Conservation (phyloP, 1,284 basidiomycete genomes). For the Quambalaria eucalypti region DNA sequence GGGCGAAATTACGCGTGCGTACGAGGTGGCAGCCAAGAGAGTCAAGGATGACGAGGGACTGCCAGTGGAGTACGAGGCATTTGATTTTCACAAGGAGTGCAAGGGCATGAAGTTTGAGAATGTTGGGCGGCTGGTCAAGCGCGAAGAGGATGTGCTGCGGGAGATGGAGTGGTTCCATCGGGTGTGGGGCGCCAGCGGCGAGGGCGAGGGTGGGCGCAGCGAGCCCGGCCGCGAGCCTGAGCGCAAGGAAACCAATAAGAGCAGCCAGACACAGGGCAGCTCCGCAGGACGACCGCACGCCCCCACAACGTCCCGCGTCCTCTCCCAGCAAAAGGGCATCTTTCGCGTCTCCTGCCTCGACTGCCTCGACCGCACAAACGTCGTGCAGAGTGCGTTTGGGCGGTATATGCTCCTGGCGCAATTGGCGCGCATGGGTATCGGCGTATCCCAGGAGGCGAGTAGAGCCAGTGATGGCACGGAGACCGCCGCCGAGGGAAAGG, state of each 20-base stretch:
- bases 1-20: conserved; percentile 67
- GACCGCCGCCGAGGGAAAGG: no score
- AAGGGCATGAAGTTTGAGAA: conserved; percentile 90
- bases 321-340: conserved; percentile 71
- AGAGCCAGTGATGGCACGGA: no score
- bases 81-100: conserved; percentile 85
- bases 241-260: conserved; percentile 1
- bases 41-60: conserved; percentile 51
- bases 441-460: background rate
- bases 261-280: no score
- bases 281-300: no score
- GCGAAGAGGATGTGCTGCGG: conserved; percentile 61
- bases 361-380: conserved; percentile 72
- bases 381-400: conserved; percentile 74
- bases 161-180: conserved; percentile 49
- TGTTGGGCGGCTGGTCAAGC: conserved; percentile 66
- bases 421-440: conserved; percentile 19
- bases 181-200: background rate
- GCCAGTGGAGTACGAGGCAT: conserved; percentile 51
- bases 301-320: background rate
- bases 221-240: no score
- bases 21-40: conserved; percentile 48
- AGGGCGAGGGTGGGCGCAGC: background rate
- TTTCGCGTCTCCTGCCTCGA: conserved; percentile 88
- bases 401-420: conserved; percentile 71